Percentiles rank a stretch among this genome's conserved stretches.
phyloP scores from a whole-genome alignment of 2,329 filamentous ascomycete genomes.

The Alternaria conjuncta region DNA sequence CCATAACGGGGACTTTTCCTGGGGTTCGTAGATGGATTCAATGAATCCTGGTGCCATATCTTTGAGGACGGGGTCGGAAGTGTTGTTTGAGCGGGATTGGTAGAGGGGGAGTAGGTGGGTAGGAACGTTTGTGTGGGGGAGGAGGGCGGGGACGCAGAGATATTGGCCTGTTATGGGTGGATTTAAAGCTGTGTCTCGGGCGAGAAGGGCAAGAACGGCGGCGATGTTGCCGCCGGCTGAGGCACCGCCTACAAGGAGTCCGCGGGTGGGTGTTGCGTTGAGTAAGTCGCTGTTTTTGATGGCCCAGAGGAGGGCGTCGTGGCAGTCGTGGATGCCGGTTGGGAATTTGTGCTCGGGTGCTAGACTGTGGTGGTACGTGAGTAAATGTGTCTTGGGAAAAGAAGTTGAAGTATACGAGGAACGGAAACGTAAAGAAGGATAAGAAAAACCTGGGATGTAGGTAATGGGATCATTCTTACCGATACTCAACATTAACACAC shows the following conservation, averaged over 20 bases:
- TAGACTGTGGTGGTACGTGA: slow-evolving; percentile 38
- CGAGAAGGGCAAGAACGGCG: slow-evolving; percentile 54
- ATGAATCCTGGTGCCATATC: slow-evolving; percentile 16
- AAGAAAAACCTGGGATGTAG: no score
- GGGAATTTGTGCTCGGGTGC: slow-evolving; percentile 61
- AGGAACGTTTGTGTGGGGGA: slow-evolving; percentile 51
- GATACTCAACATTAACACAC: slow-evolving; percentile 59
- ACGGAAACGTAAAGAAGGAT: no score
- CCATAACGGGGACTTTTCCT: slow-evolving; percentile 37
- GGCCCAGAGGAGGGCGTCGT: slow-evolving; percentile 55
- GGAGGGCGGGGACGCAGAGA: slow-evolving; percentile 56
- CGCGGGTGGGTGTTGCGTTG: slow-evolving; percentile 51
- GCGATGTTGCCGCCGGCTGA: slow-evolving; percentile 62
- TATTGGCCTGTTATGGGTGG: slow-evolving; percentile 56
- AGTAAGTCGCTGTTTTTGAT: slow-evolving; percentile 37
- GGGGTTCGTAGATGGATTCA: slow-evolving; percentile 31
- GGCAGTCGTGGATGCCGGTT: slow-evolving; percentile 56
- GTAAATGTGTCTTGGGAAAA: neutral
- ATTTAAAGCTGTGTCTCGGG: slow-evolving; percentile 49
- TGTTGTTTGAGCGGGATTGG: slow-evolving; percentile 43
- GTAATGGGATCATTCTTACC: slow-evolving; percentile 26
- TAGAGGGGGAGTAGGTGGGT: slow-evolving; percentile 50
- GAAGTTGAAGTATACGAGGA: no score
- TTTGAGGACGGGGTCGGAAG: slow-evolving; percentile 34
- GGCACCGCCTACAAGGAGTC: slow-evolving; percentile 60